Conservation (phyloP, 1,284 basidiomycete genomes). For the Leccinum colubrinum region DNA sequence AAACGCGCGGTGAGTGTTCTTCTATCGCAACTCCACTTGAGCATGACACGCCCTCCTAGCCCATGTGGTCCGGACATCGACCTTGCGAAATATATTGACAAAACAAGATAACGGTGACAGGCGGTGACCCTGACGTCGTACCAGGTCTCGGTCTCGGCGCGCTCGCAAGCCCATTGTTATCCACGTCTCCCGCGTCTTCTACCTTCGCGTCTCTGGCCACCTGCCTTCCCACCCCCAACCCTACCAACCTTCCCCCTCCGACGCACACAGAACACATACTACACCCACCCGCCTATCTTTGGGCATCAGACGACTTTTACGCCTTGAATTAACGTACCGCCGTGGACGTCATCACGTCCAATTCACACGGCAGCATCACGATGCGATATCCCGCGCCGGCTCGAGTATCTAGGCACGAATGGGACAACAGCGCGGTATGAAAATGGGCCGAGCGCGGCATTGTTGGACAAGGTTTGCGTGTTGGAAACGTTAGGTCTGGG, state of each 20-base stretch:
- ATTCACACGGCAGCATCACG: conserved; percentile 75
- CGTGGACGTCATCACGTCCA: conserved; percentile 68
- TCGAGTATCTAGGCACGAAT: conserved; percentile 11
- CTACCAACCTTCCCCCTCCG: conserved; percentile 28
- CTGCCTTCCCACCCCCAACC: conserved; percentile 7
- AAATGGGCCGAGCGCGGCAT: conserved; percentile 67
- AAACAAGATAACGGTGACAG: conserved; percentile 79
- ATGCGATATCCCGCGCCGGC: conserved; percentile 49
- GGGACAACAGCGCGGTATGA: conserved; percentile 26
- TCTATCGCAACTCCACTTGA: not conserved
- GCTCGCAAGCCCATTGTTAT: conserved; percentile 14
- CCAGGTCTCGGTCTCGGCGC: conserved; percentile 25
- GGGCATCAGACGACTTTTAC: no score
- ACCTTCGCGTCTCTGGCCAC: conserved; percentile 36
- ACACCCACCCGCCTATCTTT: conserved; percentile 41
- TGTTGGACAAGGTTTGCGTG: conserved; percentile 78
- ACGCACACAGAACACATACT: conserved; percentile 43
- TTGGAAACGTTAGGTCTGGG: conserved; percentile 60
- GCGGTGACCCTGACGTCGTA: conserved; percentile 64
- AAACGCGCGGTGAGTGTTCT: conserved; percentile 64
- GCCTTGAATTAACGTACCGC: conserved; percentile 12
- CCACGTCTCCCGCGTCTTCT: conserved; percentile 15
- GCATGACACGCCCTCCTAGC: conserved; percentile 41
- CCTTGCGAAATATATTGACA: conserved; percentile 86
- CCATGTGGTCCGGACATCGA: conserved; percentile 79